Percentiles rank a stretch among this genome's conserved stretches.
Evolutionary conservation across 768 basidiomycete species (phyloP).

Genomic region (Lentinula boryana): DNA sequence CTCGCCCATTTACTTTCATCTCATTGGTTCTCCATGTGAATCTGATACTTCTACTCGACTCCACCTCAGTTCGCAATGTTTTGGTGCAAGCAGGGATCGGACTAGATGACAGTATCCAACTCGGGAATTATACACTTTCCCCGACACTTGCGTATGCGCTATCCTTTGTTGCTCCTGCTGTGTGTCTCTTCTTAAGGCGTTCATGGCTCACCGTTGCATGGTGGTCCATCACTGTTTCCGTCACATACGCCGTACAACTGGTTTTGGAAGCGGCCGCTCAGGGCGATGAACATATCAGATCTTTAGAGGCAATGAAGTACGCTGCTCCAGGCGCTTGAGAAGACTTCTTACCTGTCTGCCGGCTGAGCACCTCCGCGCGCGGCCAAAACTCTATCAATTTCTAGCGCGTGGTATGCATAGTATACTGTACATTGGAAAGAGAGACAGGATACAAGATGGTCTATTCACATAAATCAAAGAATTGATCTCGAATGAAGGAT

Average conservation of each 20-base stretch:
- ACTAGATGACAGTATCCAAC: slow-evolving; percentile 21
- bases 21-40: slow-evolving; percentile 47
- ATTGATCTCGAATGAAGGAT: no score
- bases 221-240: slow-evolving; percentile 40
- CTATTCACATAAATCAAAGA: no score
- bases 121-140: slow-evolving; percentile 26
- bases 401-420: background rate
- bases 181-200: slow-evolving; percentile 40
- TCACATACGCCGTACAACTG: slow-evolving; percentile 40
- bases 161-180: slow-evolving; percentile 41
- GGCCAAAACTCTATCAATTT: no score
- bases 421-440: background rate
- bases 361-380: background rate
- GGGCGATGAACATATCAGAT: slow-evolving; percentile 40
- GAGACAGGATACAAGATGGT: background rate
- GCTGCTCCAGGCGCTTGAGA: slow-evolving; percentile 45
- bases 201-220: slow-evolving; percentile 50
- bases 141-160: slow-evolving; percentile 26
- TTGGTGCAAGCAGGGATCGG: slow-evolving; percentile 7
- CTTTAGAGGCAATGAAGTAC: slow-evolving; percentile 51
- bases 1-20: slow-evolving; percentile 38
- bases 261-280: slow-evolving; percentile 37
- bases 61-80: slow-evolving; percentile 28
- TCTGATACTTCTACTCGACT: slow-evolving; percentile 36
- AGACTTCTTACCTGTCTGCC: no score